Evolutionary conservation across 2,329 filamentous ascomycete genomes (phyloP).

Genomic region (Fusarium nurragi): DNA sequence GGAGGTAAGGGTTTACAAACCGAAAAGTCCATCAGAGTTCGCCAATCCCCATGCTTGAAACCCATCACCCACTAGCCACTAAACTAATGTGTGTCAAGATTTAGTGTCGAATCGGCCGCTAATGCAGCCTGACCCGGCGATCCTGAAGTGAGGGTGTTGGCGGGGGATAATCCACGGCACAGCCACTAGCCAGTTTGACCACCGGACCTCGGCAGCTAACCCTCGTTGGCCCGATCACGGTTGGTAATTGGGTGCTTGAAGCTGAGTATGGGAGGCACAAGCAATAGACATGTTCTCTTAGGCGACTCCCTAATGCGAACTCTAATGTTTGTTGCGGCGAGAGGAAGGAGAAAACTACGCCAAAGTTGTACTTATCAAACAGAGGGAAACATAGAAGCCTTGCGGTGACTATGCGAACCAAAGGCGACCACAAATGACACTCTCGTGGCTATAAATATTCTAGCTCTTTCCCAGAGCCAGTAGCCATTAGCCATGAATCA

Average conservation of each 20-base stretch:
- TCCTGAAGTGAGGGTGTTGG: neutral
- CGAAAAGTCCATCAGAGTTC: neutral
- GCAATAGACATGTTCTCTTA: neutral
- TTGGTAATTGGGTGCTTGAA: neutral
- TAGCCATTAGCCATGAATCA: neutral
- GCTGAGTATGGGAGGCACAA: neutral
- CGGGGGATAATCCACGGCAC: neutral
- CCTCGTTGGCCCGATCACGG: neutral
- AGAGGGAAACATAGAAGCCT: neutral
- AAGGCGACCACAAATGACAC: neutral
- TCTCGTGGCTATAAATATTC: neutral
- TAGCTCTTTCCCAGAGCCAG: neutral
- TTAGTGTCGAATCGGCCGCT: conserved; percentile 29
- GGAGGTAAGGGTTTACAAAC: neutral
- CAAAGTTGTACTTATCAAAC: neutral
- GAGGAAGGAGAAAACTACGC: neutral
- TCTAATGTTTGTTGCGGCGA: neutral
- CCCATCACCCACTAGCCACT: neutral
- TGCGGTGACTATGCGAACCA: neutral
- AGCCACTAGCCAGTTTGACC: neutral
- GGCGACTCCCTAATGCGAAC: neutral
- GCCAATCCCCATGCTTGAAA: neutral
- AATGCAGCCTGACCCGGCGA: conserved; percentile 28
- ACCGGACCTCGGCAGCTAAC: neutral
- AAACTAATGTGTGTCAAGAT: conserved; percentile 14